phyloP scores from a whole-genome alignment of 257 asterid species.

The Apocynum venetum region DNA sequence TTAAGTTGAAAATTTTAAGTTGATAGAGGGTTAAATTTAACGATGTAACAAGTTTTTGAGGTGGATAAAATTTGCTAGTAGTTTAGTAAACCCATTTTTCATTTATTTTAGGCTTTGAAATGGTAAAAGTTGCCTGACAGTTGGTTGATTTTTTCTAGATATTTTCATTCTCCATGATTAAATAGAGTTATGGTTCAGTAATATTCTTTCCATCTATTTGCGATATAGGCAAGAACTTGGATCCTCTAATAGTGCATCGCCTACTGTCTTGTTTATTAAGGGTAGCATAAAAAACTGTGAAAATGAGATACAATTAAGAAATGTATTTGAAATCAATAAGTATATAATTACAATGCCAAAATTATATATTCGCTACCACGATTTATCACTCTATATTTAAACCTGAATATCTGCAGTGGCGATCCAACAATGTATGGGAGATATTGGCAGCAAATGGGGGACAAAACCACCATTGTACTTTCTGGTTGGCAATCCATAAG shows the following conservation, averaged over 20 bases:
- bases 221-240: not conserved
- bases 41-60: no score
- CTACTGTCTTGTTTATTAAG: not conserved
- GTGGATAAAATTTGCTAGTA: no score
- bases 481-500: slow-evolving; percentile 92
- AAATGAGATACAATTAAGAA: not conserved
- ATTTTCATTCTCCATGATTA: slow-evolving; percentile 24
- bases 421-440: slow-evolving; percentile 94
- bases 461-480: slow-evolving; percentile 55
- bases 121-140: not conserved
- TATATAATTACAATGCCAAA: not conserved
- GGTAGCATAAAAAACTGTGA: not conserved
- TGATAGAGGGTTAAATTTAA: no score
- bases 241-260: slow-evolving; percentile 2
- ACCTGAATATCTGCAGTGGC: slow-evolving; percentile 43
- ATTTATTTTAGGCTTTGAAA: slow-evolving; percentile 1
- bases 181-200: slow-evolving; percentile 26
- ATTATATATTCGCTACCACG: not conserved
- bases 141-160: not conserved
- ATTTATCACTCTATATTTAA: slow-evolving; percentile 1
- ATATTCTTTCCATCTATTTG: not conserved
- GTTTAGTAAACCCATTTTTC: no score
- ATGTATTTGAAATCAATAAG: not conserved
- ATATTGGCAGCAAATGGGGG: slow-evolving; percentile 76
- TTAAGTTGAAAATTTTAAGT: no score